These are phyloP conservation scores for Linderina pennispora DNA, from an alignment of 192 early-diverging fungal genomes.

Conservation along the genomic window DNA sequence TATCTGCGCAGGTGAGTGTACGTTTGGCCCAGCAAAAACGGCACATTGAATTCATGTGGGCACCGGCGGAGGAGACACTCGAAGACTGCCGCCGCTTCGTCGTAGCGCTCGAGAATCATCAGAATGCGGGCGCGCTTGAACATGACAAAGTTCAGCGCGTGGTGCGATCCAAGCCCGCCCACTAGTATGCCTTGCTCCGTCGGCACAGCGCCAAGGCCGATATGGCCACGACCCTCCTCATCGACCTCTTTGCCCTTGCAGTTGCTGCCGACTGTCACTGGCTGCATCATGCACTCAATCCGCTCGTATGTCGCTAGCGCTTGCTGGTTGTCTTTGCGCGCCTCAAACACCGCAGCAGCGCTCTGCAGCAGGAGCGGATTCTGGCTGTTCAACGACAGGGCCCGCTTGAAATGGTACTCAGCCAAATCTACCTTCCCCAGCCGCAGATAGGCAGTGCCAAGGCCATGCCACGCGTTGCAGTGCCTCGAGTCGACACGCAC, in stretches of 20 bases:
- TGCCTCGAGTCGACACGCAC: constrained; percentile 66
- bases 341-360: constrained; percentile 68
- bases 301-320: constrained; percentile 60
- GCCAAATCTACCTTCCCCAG: constrained; percentile 70
- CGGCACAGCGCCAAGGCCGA: background rate
- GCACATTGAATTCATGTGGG: constrained; percentile 44
- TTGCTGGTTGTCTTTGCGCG: constrained; percentile 40
- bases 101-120: constrained; percentile 48
- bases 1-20: constrained; percentile 33
- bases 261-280: background rate
- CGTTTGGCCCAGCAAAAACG: constrained; percentile 46
- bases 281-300: constrained; percentile 48
- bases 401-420: constrained; percentile 65
- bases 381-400: constrained; percentile 63
- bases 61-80: constrained; percentile 51
- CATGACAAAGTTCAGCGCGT: constrained; percentile 50
- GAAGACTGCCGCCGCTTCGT: constrained; percentile 59
- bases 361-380: constrained; percentile 68
- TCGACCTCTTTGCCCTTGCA: background rate
- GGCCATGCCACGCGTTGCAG: constrained; percentile 83
- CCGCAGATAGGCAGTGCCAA: constrained; percentile 65
- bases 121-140: constrained; percentile 67
- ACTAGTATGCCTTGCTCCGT: constrained; percentile 8
- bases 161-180: constrained; percentile 13
- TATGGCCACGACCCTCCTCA: too few relatives aligned